A percentile compares a stretch with the other conserved stretches of the same genome.
Evolutionary conservation across 73 alveolate genomes (phyloP).

Genomic region (Blepharisma japonicum): DNA sequence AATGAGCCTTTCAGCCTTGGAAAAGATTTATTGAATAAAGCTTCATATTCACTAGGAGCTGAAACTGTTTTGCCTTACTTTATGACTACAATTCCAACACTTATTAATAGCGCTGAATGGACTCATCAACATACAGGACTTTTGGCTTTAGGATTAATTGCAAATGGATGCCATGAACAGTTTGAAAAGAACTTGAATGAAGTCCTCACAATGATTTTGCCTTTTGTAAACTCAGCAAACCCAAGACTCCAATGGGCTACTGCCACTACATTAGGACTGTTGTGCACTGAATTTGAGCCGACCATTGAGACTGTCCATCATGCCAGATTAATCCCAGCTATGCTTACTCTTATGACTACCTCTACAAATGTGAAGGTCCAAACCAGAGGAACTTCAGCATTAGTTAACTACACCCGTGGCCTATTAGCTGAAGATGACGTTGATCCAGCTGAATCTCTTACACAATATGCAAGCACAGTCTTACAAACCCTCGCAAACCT

Average conservation of each 20-base stretch:
- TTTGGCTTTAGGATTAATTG: slow-evolving; percentile 9
- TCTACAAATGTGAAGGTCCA: slow-evolving; percentile 1
- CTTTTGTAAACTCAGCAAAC: slow-evolving; percentile 8
- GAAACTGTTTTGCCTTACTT: not conserved
- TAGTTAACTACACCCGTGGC: slow-evolving; percentile 28
- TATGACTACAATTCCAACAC: not conserved
- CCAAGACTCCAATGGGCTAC: slow-evolving; percentile 27
- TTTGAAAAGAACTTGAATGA: not conserved
- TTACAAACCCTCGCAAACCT: not conserved
- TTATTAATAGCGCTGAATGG: not conserved
- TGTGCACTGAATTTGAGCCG: slow-evolving; percentile 24
- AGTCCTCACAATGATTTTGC: slow-evolving; percentile 1
- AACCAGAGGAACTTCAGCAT: slow-evolving; percentile 16
- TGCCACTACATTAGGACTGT: slow-evolving; percentile 6
- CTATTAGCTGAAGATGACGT: not conserved
- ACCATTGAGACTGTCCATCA: not conserved
- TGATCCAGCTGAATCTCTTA: not conserved
- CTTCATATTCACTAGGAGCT: not conserved
- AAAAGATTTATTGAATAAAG: slow-evolving; percentile 3
- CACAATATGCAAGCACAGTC: not conserved
- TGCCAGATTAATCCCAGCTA: not conserved
- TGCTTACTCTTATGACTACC: not conserved
- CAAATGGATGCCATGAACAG: slow-evolving; percentile 22
- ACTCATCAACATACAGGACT: slow-evolving; percentile 16
- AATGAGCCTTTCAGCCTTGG: slow-evolving; percentile 25